phyloP scores from a whole-genome alignment of 495 filamentous ascomycete genomes.

The Rhypophila decipiens region DNA sequence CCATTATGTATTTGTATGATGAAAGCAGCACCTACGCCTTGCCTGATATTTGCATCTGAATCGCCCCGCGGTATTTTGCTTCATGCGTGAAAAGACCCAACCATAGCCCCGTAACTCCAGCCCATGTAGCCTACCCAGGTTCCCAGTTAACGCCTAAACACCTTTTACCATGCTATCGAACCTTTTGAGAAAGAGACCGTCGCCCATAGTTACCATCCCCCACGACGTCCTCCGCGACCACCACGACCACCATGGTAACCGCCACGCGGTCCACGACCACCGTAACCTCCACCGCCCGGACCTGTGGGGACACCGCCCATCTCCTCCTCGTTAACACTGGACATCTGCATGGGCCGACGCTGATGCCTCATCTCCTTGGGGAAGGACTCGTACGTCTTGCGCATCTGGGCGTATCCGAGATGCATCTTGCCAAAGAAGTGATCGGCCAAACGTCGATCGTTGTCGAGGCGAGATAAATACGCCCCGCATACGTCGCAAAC shows the following conservation, averaged over 20 bases:
- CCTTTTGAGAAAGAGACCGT: too few species aligned
- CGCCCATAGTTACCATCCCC: slow-evolving; percentile 10
- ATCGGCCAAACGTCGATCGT: slow-evolving; percentile 87
- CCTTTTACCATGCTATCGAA: too few species aligned
- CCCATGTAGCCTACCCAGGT: too few species aligned
- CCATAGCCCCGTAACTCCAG: too few species aligned
- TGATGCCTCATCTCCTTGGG: slow-evolving; percentile 62
- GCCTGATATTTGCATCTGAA: too few species aligned
- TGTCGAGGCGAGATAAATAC: slow-evolving; percentile 85
- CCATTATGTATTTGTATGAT: too few species aligned
- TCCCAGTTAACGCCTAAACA: too few species aligned
- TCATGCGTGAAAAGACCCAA: too few species aligned
- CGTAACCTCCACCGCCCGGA: slow-evolving; percentile 41
- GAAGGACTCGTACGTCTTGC: slow-evolving; percentile 80
- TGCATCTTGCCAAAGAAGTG: slow-evolving; percentile 99
- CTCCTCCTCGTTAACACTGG: slow-evolving; percentile 45
- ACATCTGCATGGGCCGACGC: slow-evolving; percentile 54
- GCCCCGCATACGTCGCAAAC: slow-evolving; percentile 96
- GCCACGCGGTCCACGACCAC: slow-evolving; percentile 34
- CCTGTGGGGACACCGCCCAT: slow-evolving; percentile 30
- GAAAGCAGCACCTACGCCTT: too few species aligned
- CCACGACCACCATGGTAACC: slow-evolving; percentile 36
- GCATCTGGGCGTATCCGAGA: slow-evolving; percentile 95
- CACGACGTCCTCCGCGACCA: slow-evolving; percentile 8
- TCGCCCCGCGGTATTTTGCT: too few species aligned